A percentile compares a stretch with the other conserved stretches of the same genome.
Conservation (phyloP, 1,139 yeast species). For the Neolecta irregularis region DNA sequence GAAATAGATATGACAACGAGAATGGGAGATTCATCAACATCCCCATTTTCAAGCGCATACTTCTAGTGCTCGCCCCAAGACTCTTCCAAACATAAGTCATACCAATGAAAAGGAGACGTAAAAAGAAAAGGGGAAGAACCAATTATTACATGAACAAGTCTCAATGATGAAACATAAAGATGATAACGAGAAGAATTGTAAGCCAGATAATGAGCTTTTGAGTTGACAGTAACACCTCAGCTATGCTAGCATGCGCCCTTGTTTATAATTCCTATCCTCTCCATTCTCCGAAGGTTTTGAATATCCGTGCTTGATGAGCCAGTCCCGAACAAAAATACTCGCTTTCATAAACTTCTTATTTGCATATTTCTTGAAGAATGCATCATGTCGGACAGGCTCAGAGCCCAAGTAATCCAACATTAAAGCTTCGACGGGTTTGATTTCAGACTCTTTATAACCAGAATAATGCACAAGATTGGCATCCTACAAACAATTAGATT, state of each 20-base stretch:
- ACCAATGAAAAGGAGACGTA: too few species aligned
- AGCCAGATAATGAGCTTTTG: too few species aligned
- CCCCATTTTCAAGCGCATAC: too few species aligned
- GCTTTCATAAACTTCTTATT: constrained; percentile 79
- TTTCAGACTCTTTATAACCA: constrained; percentile 63
- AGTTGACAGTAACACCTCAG: too few species aligned
- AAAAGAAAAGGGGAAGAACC: too few species aligned
- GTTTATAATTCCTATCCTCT: not conserved
- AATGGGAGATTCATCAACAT: too few species aligned
- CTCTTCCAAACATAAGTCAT: too few species aligned
- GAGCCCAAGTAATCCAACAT: constrained; percentile 57
- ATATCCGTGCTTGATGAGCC: constrained; percentile 11
- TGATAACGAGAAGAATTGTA: too few species aligned
- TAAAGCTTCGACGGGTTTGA: constrained; percentile 56
- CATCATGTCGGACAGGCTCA: constrained; percentile 80
- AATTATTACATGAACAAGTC: too few species aligned
- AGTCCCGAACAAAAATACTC: constrained; percentile 14
- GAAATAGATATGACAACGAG: too few species aligned
- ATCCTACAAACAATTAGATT: constrained; percentile 33
- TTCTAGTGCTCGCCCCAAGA: too few species aligned
- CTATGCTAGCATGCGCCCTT: constrained; percentile 1
- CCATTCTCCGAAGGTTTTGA: constrained; percentile 1
- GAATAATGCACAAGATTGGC: constrained; percentile 77
- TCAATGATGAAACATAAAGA: too few species aligned
- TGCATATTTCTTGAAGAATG: constrained; percentile 86